A percentile compares a stretch with the other conserved stretches of the same genome.
Conservation (phyloP, 2,329 filamentous ascomycete genomes). For the Colletotrichum falcatum region DNA sequence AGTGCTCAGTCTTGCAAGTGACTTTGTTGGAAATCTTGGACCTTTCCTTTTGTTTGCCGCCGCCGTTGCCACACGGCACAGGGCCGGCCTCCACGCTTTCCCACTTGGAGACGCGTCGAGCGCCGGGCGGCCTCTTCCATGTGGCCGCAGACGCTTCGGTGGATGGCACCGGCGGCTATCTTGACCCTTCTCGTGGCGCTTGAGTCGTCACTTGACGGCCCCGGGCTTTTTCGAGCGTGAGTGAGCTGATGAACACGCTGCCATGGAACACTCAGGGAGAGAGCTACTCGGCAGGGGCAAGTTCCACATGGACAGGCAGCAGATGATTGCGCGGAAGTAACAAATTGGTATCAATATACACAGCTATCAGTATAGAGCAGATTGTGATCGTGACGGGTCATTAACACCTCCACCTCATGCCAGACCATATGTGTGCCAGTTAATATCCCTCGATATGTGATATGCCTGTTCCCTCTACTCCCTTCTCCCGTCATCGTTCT, state of each 20-base stretch:
- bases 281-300: not conserved
- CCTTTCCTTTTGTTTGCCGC: not conserved
- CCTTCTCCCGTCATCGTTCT: not conserved
- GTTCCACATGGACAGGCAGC: not conserved
- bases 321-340: not conserved
- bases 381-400: not conserved
- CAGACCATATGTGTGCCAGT: not conserved
- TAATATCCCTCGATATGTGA: not conserved
- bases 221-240: not conserved
- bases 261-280: not conserved
- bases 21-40: not conserved
- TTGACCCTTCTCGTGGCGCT: not conserved
- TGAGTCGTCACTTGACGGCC: not conserved
- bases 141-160: not conserved
- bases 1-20: not conserved
- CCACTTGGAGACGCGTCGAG: not conserved
- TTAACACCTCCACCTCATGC: not conserved
- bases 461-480: not conserved
- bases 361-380: not conserved
- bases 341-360: constrained; percentile 11
- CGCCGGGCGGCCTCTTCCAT: not conserved
- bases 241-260: not conserved
- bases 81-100: no score
- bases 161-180: not conserved
- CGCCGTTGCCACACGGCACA: not conserved